Evolutionary conservation across 345 rosid genomes (phyloP), one percentile per base, ranked within the genome.

Genomic region (Pugionium dolabratum): DNA sequence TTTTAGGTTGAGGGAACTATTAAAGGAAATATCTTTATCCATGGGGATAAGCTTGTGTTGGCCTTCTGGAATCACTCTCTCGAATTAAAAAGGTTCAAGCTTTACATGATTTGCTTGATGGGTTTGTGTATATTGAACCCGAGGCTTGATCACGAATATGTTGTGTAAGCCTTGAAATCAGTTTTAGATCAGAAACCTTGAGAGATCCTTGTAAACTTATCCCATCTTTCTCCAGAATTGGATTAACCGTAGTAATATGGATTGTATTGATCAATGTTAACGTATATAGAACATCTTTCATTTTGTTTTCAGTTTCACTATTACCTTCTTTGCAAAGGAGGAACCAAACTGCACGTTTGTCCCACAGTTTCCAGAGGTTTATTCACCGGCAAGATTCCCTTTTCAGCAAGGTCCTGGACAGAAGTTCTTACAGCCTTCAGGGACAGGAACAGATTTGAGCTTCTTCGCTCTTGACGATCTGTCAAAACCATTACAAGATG

Each of bases 371-470:
- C 90, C 96, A 36, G 87, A 91, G 76, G 86, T 78, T 53, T 83
- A 68, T 76, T 51, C 71, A 63, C 85, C 96, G 1, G 79, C 71
- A 49, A 81, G 71, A 77, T 66, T 85, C 41, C 82, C 91, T 69
- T 91, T 91, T 69, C 72, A 69, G 58, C 85, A 86, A 83, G 97
- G 96, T n/a, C 59, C 59, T 2, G 87, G 81, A 28, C 96, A 82
- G 81, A 87, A 78, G 79, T 91, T 91, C 68, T 28, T 52, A 62
- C 96, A 89, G 79, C 81, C 91, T 70, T 77, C 90, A 6, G 91
- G 98, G 73, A 81, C 96, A 33, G 98, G 98, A 69, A 81, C 83
- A 5, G 96, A 89, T 72, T 53, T 91, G 4, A 95, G 92, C 45
- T 89, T 91, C 80, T 91, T 84, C 80, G 84, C 82, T 42, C 73